Evolutionary conservation across 805 yeast species (phyloP).

Genomic region (Ogataea dorogensis): DNA sequence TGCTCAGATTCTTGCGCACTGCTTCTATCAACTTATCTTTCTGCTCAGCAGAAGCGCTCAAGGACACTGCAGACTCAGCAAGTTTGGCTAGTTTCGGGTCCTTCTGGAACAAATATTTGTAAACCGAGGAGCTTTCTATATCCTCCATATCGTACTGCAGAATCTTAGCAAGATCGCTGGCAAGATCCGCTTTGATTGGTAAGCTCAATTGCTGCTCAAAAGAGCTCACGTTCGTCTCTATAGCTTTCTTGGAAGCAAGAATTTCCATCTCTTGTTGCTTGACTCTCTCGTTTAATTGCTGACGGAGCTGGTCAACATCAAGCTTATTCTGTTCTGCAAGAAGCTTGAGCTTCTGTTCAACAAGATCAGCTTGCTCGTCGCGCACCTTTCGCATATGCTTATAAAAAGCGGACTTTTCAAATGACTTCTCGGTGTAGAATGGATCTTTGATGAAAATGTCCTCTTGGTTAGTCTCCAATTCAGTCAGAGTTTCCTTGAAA

Average conservation of each 20-base stretch:
- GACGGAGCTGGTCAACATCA: conserved; percentile 22
- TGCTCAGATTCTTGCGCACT: too few species aligned
- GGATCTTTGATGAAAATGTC: conserved; percentile 24
- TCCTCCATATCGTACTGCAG: conserved; percentile 19
- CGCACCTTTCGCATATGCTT: conserved; percentile 20
- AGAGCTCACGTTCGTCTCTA: conserved; percentile 16
- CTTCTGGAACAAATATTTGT: conserved; percentile 5
- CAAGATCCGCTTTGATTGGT: conserved; percentile 17
- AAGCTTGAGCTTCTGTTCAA: conserved; percentile 25
- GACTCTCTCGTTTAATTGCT: conserved; percentile 25
- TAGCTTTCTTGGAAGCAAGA: conserved; percentile 7
- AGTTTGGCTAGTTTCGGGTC: conserved; percentile 26
- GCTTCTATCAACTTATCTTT: conserved; percentile 1
- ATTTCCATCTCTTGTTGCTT: conserved; percentile 6
- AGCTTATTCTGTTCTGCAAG: conserved; percentile 24
- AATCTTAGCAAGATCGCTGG: conserved; percentile 22
- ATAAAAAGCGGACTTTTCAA: conserved; percentile 23
- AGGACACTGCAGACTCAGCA: conserved; percentile 4
- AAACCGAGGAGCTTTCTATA: conserved; percentile 23
- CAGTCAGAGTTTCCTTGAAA: conserved; percentile 10
- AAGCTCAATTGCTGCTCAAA: conserved; percentile 20
- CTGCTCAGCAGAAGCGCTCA: conserved; percentile 6
- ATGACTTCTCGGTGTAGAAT: conserved; percentile 22
- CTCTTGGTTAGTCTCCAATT: conserved; percentile 24
- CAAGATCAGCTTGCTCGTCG: conserved; percentile 23